Conservation (phyloP, 176 grass and related monocot genomes). For the Oryza glaberrima region DNA sequence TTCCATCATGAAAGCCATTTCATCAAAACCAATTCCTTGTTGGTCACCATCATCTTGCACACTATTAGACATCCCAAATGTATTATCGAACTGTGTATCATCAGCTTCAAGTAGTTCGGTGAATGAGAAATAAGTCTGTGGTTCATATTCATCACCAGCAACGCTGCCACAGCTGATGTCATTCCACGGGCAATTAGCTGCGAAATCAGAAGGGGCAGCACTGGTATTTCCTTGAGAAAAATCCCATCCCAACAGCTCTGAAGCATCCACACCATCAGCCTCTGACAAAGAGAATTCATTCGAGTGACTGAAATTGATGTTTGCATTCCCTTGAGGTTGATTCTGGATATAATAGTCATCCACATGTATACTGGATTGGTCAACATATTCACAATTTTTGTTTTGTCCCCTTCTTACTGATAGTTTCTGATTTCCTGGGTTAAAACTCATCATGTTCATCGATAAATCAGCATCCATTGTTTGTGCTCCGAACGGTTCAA, state of each 20-base stretch:
- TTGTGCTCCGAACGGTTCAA: constrained; percentile 49
- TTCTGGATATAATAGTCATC: constrained; percentile 42
- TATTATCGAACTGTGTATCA: constrained; percentile 57
- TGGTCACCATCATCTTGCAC: constrained; percentile 47
- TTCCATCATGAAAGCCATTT: constrained; percentile 38
- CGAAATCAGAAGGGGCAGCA: constrained; percentile 31
- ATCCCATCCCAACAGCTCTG: constrained; percentile 58
- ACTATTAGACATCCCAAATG: constrained; percentile 42
- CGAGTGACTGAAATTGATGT: constrained; percentile 38
- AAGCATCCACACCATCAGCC: constrained; percentile 49
- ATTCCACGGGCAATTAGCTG: constrained; percentile 45
- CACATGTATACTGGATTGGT: constrained; percentile 26
- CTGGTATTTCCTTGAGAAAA: constrained; percentile 55
- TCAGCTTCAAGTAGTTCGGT: constrained; percentile 75
- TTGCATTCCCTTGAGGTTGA: constrained; percentile 41
- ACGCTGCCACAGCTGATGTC: constrained; percentile 45
- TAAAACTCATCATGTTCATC: constrained; percentile 34
- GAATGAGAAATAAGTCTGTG: constrained; percentile 80
- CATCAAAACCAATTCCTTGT: constrained; percentile 46
- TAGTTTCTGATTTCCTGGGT: constrained; percentile 64
- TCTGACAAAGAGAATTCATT: constrained; percentile 52
- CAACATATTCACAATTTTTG: constrained; percentile 53
- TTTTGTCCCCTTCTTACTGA: constrained; percentile 78
- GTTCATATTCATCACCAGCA: constrained; percentile 55
- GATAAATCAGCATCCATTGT: constrained; percentile 48